phyloP scores from a whole-genome alignment of 441 rosid species.

The Gossypium lobatum region DNA sequence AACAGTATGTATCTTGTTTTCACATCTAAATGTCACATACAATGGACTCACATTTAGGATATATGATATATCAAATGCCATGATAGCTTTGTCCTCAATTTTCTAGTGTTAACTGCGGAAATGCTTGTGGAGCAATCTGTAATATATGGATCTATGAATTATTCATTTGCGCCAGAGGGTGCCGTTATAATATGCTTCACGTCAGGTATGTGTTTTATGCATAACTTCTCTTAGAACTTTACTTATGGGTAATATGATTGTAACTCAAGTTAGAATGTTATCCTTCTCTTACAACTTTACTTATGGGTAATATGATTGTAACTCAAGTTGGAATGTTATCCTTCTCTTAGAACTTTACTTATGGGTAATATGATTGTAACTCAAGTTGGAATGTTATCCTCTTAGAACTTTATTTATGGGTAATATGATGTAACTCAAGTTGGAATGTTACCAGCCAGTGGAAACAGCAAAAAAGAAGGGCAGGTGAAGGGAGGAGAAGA shows the following conservation, averaged over 20 bases:
- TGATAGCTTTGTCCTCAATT: conserved; percentile 16
- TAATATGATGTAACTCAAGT: no score
- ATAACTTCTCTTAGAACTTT: neutral
- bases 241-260: neutral
- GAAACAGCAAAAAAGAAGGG: neutral
- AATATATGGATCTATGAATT: conserved; percentile 22
- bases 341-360: neutral
- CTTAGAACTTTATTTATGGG: no score
- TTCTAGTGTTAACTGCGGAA: conserved; percentile 43
- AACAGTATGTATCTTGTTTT: conserved; percentile 29
- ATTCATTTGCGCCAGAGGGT: conserved; percentile 63
- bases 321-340: no score
- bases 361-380: neutral
- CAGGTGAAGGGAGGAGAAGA: neutral
- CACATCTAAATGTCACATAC: neutral
- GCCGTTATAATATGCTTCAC: conserved; percentile 79
- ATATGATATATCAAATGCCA: neutral
- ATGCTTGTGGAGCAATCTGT: conserved; percentile 25
- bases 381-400: neutral
- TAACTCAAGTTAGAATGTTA: neutral
- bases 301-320: no score
- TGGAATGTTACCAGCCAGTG: neutral
- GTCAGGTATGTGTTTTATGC: conserved; percentile 43
- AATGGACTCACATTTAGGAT: neutral
- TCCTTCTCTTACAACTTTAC: neutral